Conservation (phyloP, 176 grass and related monocot species). For the Tuctoria greenei region DNA sequence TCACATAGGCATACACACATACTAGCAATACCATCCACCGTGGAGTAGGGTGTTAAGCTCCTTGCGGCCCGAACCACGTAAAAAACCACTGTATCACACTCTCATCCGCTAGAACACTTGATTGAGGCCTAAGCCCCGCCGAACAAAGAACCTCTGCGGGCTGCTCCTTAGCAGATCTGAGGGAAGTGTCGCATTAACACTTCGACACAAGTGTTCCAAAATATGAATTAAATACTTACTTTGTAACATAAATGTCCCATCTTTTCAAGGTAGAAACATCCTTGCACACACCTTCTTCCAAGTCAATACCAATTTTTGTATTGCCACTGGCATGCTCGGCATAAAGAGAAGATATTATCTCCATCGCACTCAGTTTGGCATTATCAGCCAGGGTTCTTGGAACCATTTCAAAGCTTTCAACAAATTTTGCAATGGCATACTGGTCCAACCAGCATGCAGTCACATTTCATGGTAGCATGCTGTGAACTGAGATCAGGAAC, state of each 20-base stretch:
- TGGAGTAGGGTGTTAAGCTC: too few relatives aligned
- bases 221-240: constrained; percentile 50
- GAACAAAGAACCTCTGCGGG: too few relatives aligned
- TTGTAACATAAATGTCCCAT: constrained; percentile 91
- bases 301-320: constrained; percentile 70
- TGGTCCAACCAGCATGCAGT: constrained; percentile 73
- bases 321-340: constrained; percentile 89
- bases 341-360: constrained; percentile 91
- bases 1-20: too few relatives aligned
- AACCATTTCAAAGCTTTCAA: constrained; percentile 97
- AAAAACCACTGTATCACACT: too few relatives aligned
- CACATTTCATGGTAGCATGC: neutral
- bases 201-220: neutral
- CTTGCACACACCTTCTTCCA: constrained; percentile 80
- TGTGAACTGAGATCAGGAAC: too few relatives aligned
- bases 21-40: too few relatives aligned
- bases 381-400: constrained; percentile 85
- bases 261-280: constrained; percentile 68
- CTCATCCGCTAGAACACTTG: too few relatives aligned
- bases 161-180: too few relatives aligned
- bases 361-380: constrained; percentile 88
- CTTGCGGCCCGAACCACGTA: too few relatives aligned
- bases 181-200: too few relatives aligned
- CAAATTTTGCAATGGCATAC: constrained; percentile 95
- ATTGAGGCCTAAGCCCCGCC: too few relatives aligned